Evolutionary conservation across 2,329 filamentous ascomycete genomes (phyloP), one percentile per base, ranked within the genome.

Genomic region (Fusarium proliferatum): DNA sequence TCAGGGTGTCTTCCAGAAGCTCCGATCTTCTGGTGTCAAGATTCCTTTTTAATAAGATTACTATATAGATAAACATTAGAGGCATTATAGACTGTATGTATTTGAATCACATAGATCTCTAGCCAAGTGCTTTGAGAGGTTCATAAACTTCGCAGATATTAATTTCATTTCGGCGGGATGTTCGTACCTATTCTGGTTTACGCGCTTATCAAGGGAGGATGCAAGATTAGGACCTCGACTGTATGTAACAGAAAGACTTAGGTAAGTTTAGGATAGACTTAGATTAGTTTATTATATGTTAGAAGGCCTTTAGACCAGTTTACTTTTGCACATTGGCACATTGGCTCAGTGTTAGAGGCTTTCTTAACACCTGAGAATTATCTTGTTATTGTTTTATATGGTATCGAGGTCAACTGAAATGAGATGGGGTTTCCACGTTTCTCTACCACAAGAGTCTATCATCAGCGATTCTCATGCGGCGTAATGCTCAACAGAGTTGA

Each of bases 1-100:
- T 3, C 53, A 73, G 3, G 79, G 81, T 4, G 79, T 84, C 10
- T 85, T 84, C 65, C 82, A 84, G 67, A 83, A 74, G 6, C 71
- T 81, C 33, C 75, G 78, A 7, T 61, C 64, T 28, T 80, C 80
- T 39, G 81, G 81, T 7, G 80, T 82, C 59, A 81, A 81, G 69
- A 78, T 82, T 33, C 77, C 78, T 16, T 72, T 66, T 33, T 69
- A 59, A 26, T 21, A 4, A 43, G 6, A 42, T 15, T 39, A 53
- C 23, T 11, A 8, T 2, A 53, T 21, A 5, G 7, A 53, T 53
- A 9, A 38, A n/a, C 3, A 38, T 53, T 39, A 28, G 34, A 53
- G 19, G 6, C 3, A 28, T 28, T 38, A 21, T 53, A 53, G 33
- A 17, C 19, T 16, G 23, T 12, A 38, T 39, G 23, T 21, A n/a